Evolutionary conservation across 768 basidiomycete genomes (phyloP).

Genomic region (Suillus sp.): DNA sequence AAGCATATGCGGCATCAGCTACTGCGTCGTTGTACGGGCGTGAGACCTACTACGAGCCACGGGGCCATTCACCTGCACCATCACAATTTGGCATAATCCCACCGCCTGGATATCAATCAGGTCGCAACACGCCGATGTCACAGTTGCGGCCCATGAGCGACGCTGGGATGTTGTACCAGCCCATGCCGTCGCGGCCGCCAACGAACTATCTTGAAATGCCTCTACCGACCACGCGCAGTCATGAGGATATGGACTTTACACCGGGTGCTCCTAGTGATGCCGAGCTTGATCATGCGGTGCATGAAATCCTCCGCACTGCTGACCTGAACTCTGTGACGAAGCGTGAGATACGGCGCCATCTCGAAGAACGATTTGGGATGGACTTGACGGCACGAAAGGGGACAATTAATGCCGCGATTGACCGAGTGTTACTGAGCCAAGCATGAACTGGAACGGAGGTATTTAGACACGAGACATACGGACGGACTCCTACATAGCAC

Average conservation of each 20-base stretch:
- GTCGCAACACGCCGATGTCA: slow-evolving; percentile 63
- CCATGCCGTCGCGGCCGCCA: slow-evolving; percentile 66
- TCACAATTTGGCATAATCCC: slow-evolving; percentile 61
- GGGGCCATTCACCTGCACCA: slow-evolving; percentile 70
- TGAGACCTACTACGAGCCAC: slow-evolving; percentile 83
- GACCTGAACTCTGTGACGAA: slow-evolving; percentile 93
- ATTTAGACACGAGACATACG: slow-evolving; percentile 6
- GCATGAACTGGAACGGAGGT: slow-evolving; percentile 18
- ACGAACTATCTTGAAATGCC: slow-evolving; percentile 80
- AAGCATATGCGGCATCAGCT: slow-evolving; percentile 75
- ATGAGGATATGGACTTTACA: slow-evolving; percentile 51
- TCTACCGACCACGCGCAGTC: slow-evolving; percentile 55
- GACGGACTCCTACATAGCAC: slow-evolving; percentile 5
- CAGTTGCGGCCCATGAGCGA: slow-evolving; percentile 38
- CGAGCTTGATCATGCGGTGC: slow-evolving; percentile 76
- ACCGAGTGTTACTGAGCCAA: slow-evolving; percentile 64
- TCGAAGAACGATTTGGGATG: slow-evolving; percentile 83
- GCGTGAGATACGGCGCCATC: slow-evolving; percentile 79
- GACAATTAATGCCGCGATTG: slow-evolving; percentile 78
- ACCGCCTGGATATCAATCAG: slow-evolving; percentile 75
- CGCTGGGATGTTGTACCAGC: slow-evolving; percentile 51
- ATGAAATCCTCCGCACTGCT: slow-evolving; percentile 70
- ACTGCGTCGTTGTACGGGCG: slow-evolving; percentile 85
- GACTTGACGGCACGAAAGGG: slow-evolving; percentile 73
- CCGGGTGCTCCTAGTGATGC: slow-evolving; percentile 57